phyloP scores from a whole-genome alignment of 305 asterid genomes.

The Andrographis paniculata region DNA sequence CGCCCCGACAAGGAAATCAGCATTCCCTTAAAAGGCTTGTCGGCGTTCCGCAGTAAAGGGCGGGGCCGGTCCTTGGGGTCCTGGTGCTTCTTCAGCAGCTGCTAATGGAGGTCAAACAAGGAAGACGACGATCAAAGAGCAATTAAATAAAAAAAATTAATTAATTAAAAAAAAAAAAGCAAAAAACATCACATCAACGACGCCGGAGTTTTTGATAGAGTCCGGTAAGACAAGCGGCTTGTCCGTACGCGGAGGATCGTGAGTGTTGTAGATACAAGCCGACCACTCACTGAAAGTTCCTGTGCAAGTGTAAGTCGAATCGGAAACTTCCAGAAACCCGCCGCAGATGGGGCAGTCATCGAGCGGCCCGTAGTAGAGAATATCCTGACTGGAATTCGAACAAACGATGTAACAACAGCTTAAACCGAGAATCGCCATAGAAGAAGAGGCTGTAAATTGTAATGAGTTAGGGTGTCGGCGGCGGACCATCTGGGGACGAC shows the following conservation, averaged over 20 bases:
- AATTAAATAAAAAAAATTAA: no score
- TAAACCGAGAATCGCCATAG: background rate
- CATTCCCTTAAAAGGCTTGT: conserved; percentile 66
- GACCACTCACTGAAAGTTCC: conserved; percentile 76
- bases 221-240: conserved; percentile 54
- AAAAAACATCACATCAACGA: conserved; percentile 28
- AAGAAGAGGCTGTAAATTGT: no score
- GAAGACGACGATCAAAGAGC: background rate
- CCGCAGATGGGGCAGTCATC: conserved; percentile 53
- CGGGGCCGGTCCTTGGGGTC: conserved; percentile 31
- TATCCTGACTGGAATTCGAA: conserved; percentile 54
- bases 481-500: conserved; percentile 88
- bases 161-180: background rate
- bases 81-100: conserved; percentile 46
- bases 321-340: conserved; percentile 27
- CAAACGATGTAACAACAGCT: background rate
- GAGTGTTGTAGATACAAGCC: conserved; percentile 42
- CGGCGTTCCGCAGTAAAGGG: conserved; percentile 7
- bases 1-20: conserved; percentile 69
- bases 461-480: no score
- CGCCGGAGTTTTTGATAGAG: conserved; percentile 35
- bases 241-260: conserved; percentile 52
- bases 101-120: conserved; percentile 3
- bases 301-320: conserved; percentile 31
- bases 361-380: conserved; percentile 59